phyloP scores from a whole-genome alignment of 345 rosid genomes.

The Zanthoxylum bungeanum region DNA sequence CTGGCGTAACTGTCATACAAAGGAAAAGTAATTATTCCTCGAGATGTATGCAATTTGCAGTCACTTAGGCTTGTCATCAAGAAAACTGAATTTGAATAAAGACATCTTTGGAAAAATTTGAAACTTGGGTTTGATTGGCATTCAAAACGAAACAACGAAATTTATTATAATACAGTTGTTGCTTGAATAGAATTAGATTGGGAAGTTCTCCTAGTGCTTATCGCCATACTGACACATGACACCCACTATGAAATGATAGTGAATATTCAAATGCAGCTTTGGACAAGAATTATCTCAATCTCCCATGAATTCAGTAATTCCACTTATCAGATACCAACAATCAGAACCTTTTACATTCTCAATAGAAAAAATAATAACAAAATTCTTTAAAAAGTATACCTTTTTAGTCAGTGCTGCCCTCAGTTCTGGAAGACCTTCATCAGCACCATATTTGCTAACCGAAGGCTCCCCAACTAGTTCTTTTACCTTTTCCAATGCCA shows the following conservation, averaged over 20 bases:
- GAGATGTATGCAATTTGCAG: not conserved
- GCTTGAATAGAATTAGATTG: not conserved
- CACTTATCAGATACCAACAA: too few species aligned
- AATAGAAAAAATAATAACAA: too few species aligned
- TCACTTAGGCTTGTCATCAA: not conserved
- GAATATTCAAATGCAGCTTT: too few species aligned
- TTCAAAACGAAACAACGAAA: not conserved
- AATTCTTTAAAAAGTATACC: too few species aligned
- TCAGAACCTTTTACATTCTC: too few species aligned
- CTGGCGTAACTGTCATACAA: conserved; percentile 55
- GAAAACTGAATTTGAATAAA: not conserved
- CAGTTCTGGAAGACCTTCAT: conserved; percentile 83
- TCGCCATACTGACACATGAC: not conserved
- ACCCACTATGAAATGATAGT: not conserved
- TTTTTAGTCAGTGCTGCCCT: conserved; percentile 60
- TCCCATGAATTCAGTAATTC: too few species aligned
- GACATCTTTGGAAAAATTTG: not conserved
- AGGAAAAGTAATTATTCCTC: conserved; percentile 6
- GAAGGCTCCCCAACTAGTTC: conserved; percentile 75
- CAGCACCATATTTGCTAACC: conserved; percentile 79
- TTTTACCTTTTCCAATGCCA: conserved; percentile 74
- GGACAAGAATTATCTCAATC: too few species aligned
- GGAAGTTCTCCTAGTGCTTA: not conserved
- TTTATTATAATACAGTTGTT: not conserved
- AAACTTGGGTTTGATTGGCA: not conserved